These are phyloP conservation scores for Yueomyces sp. DNA, from an alignment of 805 yeast genomes.

Conservation along the genomic window DNA sequence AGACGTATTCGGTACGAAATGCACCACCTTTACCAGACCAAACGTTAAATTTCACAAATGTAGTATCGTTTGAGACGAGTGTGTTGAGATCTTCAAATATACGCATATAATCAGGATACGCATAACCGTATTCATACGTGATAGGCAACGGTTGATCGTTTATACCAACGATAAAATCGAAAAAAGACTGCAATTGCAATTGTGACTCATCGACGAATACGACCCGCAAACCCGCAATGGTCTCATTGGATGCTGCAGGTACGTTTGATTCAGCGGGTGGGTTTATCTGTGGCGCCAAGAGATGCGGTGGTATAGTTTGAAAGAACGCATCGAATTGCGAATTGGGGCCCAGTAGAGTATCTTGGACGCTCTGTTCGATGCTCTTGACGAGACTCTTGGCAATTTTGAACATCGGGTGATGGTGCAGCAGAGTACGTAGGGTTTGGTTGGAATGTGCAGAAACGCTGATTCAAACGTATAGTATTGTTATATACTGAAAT, in stretches of 20 bases:
- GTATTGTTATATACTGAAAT: too few species aligned
- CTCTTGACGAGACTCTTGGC: conserved; percentile 51
- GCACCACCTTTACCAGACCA: conserved; percentile 86
- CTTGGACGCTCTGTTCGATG: conserved; percentile 31
- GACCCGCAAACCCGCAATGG: conserved; percentile 43
- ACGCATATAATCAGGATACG: conserved; percentile 31
- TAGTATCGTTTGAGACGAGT: conserved; percentile 6
- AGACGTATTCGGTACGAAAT: conserved; percentile 27
- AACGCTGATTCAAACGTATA: too few species aligned
- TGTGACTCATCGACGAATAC: conserved; percentile 36
- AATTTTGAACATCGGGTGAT: conserved; percentile 42
- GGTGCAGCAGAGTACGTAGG: too few species aligned
- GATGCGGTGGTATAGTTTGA: conserved; percentile 23
- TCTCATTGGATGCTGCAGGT: conserved; percentile 12
- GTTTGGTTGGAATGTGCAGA: too few species aligned
- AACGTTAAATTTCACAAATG: conserved; percentile 41
- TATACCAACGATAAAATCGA: conserved; percentile 73
- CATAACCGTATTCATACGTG: conserved; percentile 17
- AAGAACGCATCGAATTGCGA: conserved; percentile 24
- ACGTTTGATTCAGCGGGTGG: conserved; percentile 6
- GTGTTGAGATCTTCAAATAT: conserved; percentile 16
- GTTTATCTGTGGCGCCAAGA: conserved; percentile 13
- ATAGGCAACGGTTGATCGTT: conserved; percentile 52
- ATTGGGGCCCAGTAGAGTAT: conserved; percentile 26
- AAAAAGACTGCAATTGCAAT: conserved; percentile 66